Percentiles rank a stretch among this genome's conserved stretches.
These are phyloP conservation scores for Xylaria intraflava DNA, from an alignment of 495 filamentous ascomycete species.

Conservation along the genomic window DNA sequence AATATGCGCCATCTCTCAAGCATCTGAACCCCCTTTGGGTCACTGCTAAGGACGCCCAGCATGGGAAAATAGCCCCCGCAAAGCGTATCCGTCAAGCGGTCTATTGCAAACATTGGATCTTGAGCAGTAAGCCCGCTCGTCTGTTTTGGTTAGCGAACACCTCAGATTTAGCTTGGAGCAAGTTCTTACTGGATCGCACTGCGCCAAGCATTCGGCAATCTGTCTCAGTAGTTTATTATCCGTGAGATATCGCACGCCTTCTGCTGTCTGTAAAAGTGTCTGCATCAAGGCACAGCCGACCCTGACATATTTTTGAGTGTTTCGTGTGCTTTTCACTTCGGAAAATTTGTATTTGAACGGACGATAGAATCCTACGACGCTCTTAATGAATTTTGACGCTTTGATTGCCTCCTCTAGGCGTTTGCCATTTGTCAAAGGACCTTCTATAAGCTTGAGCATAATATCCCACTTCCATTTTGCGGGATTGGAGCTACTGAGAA, in stretches of 20 bases:
- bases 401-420: constrained; percentile 91
- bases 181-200: constrained; percentile 62
- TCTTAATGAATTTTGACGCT: constrained; percentile 89
- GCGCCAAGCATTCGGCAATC: constrained; percentile 89
- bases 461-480: constrained; percentile 96
- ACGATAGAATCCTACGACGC: constrained; percentile 87
- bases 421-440: constrained; percentile 85
- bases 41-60: constrained; percentile 75
- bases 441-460: constrained; percentile 84
- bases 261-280: constrained; percentile 72
- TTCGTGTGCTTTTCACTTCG: constrained; percentile 76
- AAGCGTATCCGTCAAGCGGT: constrained; percentile 74
- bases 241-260: constrained; percentile 76
- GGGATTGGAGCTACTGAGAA: constrained; percentile 77
- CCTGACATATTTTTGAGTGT: constrained; percentile 88
- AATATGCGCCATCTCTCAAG: constrained; percentile 95
- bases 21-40: constrained; percentile 76
- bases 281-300: constrained; percentile 82
- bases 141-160: constrained; percentile 33
- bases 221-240: constrained; percentile 91
- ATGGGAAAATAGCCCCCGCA: constrained; percentile 91
- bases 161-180: not conserved
- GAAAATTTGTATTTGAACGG: constrained; percentile 96
- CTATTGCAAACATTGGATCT: constrained; percentile 78
- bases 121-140: constrained; percentile 83